Evolutionary conservation across 2,329 filamentous ascomycete species (phyloP).

Genomic region (Fusarium gaditjirri): DNA sequence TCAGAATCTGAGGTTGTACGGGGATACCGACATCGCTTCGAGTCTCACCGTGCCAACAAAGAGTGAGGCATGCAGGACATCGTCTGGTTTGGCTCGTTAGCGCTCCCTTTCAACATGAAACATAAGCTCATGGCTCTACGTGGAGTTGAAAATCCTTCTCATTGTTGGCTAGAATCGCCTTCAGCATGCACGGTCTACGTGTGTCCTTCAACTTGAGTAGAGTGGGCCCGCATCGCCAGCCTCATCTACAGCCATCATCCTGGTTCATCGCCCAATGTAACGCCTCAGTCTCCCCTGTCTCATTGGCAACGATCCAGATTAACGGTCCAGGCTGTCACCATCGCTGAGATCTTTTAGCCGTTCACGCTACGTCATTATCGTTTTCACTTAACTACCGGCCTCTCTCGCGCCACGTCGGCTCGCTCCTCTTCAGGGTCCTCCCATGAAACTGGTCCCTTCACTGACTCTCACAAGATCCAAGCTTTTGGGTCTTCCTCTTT

Average conservation of each 20-base stretch:
- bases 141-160: conserved; percentile 4
- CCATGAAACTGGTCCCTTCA: conserved; percentile 38
- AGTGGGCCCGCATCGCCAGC: conserved; percentile 38
- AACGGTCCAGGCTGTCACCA: conserved; percentile 18
- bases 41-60: conserved; percentile 13
- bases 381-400: conserved; percentile 26
- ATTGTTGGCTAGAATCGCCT: neutral
- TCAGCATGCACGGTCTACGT: conserved; percentile 27
- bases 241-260: conserved; percentile 45
- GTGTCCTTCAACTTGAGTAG: conserved; percentile 15
- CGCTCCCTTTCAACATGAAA: conserved; percentile 27
- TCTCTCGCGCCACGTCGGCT: conserved; percentile 38
- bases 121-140: conserved; percentile 13
- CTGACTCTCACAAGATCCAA: conserved; percentile 31
- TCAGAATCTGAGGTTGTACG: conserved; percentile 1
- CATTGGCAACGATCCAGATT: conserved; percentile 38
- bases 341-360: conserved; percentile 35
- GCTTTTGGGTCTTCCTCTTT: conserved; percentile 26
- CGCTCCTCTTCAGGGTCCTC: conserved; percentile 37
- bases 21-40: conserved; percentile 5
- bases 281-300: conserved; percentile 24
- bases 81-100: conserved; percentile 16
- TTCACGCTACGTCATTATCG: conserved; percentile 36
- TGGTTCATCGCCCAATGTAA: conserved; percentile 13
- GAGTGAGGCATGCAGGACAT: conserved; percentile 25